phyloP scores from a whole-genome alignment of 2,329 filamentous ascomycete species.

The Capronia americana region DNA sequence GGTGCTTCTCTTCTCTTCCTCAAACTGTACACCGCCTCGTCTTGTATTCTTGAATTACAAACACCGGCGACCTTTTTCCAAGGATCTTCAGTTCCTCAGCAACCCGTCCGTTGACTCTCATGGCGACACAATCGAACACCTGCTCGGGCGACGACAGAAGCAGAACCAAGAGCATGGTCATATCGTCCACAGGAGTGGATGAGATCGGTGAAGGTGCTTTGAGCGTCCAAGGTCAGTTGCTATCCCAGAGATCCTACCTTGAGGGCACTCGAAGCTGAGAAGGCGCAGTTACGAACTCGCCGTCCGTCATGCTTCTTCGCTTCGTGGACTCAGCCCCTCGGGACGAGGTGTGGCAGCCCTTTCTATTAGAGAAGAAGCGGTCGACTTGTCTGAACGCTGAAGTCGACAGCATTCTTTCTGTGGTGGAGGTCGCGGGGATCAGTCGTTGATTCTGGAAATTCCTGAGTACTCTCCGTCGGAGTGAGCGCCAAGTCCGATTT shows the following conservation, averaged over 20 bases:
- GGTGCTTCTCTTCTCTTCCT: too few relatives aligned
- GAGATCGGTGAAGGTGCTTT: neutral
- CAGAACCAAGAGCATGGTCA: constrained; percentile 11
- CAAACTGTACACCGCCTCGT: too few relatives aligned
- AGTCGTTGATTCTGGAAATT: too few relatives aligned
- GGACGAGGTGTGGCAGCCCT: constrained; percentile 3
- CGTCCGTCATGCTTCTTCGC: constrained; percentile 3
- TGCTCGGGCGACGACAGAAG: neutral
- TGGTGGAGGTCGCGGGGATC: neutral
- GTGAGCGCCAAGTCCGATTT: too few relatives aligned
- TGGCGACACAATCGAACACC: neutral
- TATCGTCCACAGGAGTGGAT: neutral
- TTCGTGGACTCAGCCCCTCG: neutral
- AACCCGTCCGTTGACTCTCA: neutral
- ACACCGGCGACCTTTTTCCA: too few relatives aligned
- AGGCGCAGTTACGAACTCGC: neutral
- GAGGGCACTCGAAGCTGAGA: neutral
- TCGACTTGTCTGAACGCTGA: neutral
- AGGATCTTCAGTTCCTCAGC: neutral
- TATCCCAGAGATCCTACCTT: neutral
- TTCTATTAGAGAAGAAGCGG: neutral
- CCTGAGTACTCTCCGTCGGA: too few relatives aligned
- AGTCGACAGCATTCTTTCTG: neutral
- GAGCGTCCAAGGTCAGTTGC: neutral
- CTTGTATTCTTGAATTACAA: too few relatives aligned